Evolutionary conservation across 176 grass and related monocot species (phyloP), one percentile per base, ranked within the genome.

Genomic region (Lolium multiflorum): DNA sequence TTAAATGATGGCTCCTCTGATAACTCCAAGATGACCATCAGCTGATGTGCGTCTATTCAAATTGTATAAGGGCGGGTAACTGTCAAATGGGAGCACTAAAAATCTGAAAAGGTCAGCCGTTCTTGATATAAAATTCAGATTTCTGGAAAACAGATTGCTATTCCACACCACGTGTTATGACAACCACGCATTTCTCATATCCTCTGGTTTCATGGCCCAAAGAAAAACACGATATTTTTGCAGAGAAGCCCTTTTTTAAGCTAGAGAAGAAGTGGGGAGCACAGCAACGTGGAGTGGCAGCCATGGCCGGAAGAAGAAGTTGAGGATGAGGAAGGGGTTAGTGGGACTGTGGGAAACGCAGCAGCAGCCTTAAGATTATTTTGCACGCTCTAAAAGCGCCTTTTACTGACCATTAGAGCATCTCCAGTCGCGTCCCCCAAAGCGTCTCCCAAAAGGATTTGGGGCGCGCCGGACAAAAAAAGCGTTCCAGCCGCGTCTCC

Each of bases 91-190:
- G 11, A 51, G 13, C 20, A 26, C 47, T 18, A 10, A 75, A n/a
- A 31, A 16, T 9, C 47, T 43, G 14, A 1, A 52, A 31, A 31
- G 3, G 24, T 18, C 71, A 51, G 13, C 71, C 13, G 13, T 7
- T 74, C 43, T 50, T 74, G 51, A 26, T 51, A 8, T 28, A 75
- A 4, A 51, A 28, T 75, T 51, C 22, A 3, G 43, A 74, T 49
- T 25, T 74, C 47, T 52, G 48, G 14, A 52, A 75, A 9, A 7
- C 51, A 16, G 13, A 75, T 21, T 25, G 9, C 5, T 6, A 64
- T 74, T 74, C 71, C 44, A 74, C 72, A 31, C 48, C 72, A 75
- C 48, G 71, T 74, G 44, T 74, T 74, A 3, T 51, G 48, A 17
- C 14, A 28, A 76, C 73, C 25, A 54, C 50, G 18, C 14, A 54